These are phyloP conservation scores for Ramularia collo-cygni DNA, from an alignment of 2,329 filamentous ascomycete genomes.

Conservation along the genomic window DNA sequence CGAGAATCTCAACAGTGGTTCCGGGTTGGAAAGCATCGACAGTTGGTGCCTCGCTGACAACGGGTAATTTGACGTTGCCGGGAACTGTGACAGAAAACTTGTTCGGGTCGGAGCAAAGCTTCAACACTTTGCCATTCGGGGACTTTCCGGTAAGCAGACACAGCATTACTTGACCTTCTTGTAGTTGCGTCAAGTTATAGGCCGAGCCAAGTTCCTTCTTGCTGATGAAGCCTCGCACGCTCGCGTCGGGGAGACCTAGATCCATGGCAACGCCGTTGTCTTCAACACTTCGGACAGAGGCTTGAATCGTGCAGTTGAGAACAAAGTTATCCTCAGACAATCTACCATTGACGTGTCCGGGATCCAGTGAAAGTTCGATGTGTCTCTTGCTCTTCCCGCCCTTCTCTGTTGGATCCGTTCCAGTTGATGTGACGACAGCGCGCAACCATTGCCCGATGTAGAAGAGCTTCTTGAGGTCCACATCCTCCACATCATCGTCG, in stretches of 20 bases:
- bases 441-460: constrained; percentile 80
- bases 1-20: constrained; percentile 76
- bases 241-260: constrained; percentile 62
- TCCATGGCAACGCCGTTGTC: constrained; percentile 96
- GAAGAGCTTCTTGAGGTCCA: constrained; percentile 72
- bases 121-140: constrained; percentile 73
- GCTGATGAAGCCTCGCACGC: constrained; percentile 74
- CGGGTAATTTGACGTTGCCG: constrained; percentile 19
- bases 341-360: constrained; percentile 68
- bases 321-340: constrained; percentile 68
- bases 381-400: constrained; percentile 62
- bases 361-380: constrained; percentile 82
- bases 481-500: constrained; percentile 47
- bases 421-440: constrained; percentile 72
- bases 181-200: constrained; percentile 59
- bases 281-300: constrained; percentile 83
- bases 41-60: constrained; percentile 68
- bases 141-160: constrained; percentile 72
- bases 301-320: constrained; percentile 72
- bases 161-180: constrained; percentile 77
- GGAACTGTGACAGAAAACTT: constrained; percentile 19
- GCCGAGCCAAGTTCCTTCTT: constrained; percentile 69
- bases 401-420: constrained; percentile 52
- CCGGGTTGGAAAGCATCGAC: constrained; percentile 88
- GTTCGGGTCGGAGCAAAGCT: constrained; percentile 68